Conservation (phyloP, 371 early-diverging fungal species). For the Capniomyces stellatus region DNA sequence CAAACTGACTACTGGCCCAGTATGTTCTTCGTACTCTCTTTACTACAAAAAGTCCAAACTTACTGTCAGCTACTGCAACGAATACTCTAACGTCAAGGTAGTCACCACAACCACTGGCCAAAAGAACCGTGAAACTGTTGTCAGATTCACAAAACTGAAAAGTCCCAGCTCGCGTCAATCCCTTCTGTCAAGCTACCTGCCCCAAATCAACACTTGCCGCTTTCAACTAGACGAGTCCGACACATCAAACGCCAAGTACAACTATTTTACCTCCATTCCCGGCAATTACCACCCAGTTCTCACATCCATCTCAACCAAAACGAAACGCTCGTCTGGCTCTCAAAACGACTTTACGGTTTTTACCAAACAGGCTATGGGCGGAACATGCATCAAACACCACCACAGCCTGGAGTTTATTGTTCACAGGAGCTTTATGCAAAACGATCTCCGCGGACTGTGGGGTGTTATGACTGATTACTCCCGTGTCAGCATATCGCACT, state of each 20-base stretch:
- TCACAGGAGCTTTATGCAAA: constrained; percentile 17
- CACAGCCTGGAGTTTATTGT: constrained; percentile 13
- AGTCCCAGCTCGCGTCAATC: too few species aligned
- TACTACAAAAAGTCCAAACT: neutral
- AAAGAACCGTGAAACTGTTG: neutral
- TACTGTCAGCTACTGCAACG: too few species aligned
- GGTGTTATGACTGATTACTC: neutral
- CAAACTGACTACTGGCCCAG: neutral
- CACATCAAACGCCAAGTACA: neutral
- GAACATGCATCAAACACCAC: constrained; percentile 4
- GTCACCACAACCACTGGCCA: neutral
- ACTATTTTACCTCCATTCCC: constrained; percentile 17
- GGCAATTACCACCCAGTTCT: constrained; percentile 17
- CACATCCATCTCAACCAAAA: constrained; percentile 4
- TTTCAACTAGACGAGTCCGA: neutral
- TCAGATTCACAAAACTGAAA: too few species aligned
- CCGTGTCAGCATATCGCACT: neutral
- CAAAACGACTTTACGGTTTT: constrained; percentile 7
- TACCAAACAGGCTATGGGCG: constrained; percentile 18
- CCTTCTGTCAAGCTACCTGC: constrained; percentile 10
- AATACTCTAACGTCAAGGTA: neutral
- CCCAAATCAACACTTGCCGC: too few species aligned
- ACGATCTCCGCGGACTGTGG: constrained; percentile 19
- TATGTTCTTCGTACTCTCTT: neutral
- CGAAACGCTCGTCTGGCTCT: neutral